Evolutionary conservation across 768 basidiomycete species (phyloP).

Genomic region (Psilocybe cubensis): DNA sequence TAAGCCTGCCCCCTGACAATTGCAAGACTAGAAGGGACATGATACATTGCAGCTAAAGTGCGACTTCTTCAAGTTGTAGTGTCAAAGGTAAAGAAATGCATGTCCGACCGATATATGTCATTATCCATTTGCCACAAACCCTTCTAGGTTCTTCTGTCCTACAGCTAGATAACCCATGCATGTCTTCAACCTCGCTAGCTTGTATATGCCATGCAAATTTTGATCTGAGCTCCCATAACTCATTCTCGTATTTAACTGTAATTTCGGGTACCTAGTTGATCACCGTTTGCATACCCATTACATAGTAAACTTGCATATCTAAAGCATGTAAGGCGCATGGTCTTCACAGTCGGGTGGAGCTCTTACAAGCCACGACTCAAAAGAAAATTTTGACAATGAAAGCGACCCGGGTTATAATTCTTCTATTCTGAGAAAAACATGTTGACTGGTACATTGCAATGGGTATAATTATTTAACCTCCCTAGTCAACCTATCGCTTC

Average conservation of each 20-base stretch:
- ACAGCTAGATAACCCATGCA: not conserved
- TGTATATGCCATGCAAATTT: no score
- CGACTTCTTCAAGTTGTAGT: not conserved
- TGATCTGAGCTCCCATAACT: no score
- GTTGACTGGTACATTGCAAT: not conserved
- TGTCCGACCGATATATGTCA: not conserved
- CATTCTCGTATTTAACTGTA: not conserved
- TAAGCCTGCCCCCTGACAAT: no score
- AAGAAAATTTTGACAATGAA: not conserved
- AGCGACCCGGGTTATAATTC: not conserved
- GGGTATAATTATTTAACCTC: not conserved
- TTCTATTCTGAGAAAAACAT: not conserved
- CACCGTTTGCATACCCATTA: not conserved
- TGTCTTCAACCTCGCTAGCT: no score
- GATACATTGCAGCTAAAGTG: no score
- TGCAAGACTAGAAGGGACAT: no score
- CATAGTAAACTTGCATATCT: not conserved
- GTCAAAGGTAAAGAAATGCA: not conserved
- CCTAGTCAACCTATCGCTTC: slow-evolving; percentile 53
- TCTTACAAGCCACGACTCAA: not conserved
- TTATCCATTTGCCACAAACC: slow-evolving; percentile 1
- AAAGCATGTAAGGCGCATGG: not conserved
- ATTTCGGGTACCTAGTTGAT: not conserved
- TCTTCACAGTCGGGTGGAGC: not conserved
- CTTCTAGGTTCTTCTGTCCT: not conserved